These are phyloP conservation scores for Metroxylon sagu DNA, from an alignment of 176 grass and related monocot genomes.

Conservation along the genomic window DNA sequence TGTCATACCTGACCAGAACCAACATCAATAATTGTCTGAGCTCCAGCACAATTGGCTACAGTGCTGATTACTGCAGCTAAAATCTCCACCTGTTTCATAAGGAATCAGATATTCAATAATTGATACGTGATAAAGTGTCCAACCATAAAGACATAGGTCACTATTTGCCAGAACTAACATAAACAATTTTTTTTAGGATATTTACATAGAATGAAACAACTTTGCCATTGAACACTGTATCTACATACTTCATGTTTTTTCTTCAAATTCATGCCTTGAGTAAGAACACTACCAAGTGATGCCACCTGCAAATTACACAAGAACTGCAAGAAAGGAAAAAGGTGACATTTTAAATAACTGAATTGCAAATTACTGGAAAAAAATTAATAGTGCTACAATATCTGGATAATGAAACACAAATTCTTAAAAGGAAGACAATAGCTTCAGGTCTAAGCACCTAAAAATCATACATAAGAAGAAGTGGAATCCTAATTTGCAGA, in stretches of 20 bases:
- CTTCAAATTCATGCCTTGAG: slow-evolving; percentile 94
- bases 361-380: too few species aligned
- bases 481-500: too few species aligned
- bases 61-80: slow-evolving; percentile 48
- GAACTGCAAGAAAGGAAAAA: slow-evolving; percentile 37
- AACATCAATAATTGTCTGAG: slow-evolving; percentile 75
- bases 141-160: too few species aligned
- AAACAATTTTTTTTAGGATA: too few species aligned
- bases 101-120: background rate
- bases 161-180: too few species aligned
- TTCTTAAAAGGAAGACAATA: too few species aligned
- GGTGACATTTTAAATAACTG: background rate
- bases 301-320: slow-evolving; percentile 38
- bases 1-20: slow-evolving; percentile 80
- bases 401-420: too few species aligned
- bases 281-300: slow-evolving; percentile 67
- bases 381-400: too few species aligned
- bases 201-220: too few species aligned
- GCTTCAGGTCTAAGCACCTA: too few species aligned
- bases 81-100: slow-evolving; percentile 54
- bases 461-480: too few species aligned
- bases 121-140: too few species aligned
- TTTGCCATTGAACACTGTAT: background rate
- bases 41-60: slow-evolving; percentile 34
- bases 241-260: slow-evolving; percentile 95